Percentiles rank a stretch among this genome's conserved stretches.
Evolutionary conservation across 345 rosid genomes (phyloP).

Genomic region (Firmiana major): DNA sequence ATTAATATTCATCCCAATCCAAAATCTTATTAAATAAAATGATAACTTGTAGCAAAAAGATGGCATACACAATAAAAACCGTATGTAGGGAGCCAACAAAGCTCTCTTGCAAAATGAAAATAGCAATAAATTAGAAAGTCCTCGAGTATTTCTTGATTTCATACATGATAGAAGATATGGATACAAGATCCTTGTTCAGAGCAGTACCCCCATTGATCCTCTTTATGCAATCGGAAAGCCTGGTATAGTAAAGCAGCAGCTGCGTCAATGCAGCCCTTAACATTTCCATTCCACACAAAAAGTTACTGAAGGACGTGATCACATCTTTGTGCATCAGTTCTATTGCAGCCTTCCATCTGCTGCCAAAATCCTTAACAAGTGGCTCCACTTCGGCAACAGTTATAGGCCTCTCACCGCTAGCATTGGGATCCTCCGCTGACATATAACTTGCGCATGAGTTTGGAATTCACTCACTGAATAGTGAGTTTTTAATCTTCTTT

Average conservation of each 20-base stretch:
- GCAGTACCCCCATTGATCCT: constrained; percentile 69
- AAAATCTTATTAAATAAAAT: too few relatives aligned
- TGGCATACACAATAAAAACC: too few relatives aligned
- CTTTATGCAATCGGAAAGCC: constrained; percentile 88
- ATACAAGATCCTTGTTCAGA: constrained; percentile 85
- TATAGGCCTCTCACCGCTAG: constrained; percentile 59
- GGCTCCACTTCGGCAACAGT: constrained; percentile 79
- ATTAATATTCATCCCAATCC: too few relatives aligned
- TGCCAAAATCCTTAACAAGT: constrained; percentile 77
- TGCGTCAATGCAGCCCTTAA: constrained; percentile 94
- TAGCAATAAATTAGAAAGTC: constrained; percentile 56
- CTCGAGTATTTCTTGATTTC: constrained; percentile 90
- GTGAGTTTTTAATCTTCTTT: too few relatives aligned
- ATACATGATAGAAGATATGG: constrained; percentile 93
- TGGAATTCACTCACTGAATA: too few relatives aligned
- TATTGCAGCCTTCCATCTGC: constrained; percentile 91
- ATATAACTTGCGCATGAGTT: not conserved
- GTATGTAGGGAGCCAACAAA: too few relatives aligned
- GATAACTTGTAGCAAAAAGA: too few relatives aligned
- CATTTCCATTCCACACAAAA: constrained; percentile 95
- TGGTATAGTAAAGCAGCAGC: constrained; percentile 83
- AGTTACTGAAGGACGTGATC: constrained; percentile 96
- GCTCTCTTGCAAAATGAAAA: too few relatives aligned
- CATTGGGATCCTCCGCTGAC: constrained; percentile 78
- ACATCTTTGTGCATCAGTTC: constrained; percentile 99